phyloP scores from a whole-genome alignment of 164 flowering plant species.

The Annona squamosa region DNA sequence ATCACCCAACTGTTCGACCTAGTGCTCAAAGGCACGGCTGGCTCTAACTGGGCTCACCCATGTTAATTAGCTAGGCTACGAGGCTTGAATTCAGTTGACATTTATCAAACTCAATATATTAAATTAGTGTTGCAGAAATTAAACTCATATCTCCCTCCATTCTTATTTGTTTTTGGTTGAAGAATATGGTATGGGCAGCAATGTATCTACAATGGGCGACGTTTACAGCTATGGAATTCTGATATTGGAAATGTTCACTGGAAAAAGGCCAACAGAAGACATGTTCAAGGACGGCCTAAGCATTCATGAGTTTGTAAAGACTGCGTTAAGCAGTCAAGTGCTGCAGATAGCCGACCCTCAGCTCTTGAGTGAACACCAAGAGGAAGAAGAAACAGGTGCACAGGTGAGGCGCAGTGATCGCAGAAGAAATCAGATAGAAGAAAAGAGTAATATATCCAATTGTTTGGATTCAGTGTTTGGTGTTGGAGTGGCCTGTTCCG shows the following conservation, averaged over 20 bases:
- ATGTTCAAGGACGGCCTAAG: constrained; percentile 2
- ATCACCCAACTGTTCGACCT: too few species aligned
- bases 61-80: too few species aligned
- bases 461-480: neutral
- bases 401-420: neutral
- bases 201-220: constrained; percentile 19
- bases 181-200: constrained; percentile 26
- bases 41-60: too few species aligned
- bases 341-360: neutral
- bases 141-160: neutral
- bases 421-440: neutral
- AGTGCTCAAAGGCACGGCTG: too few species aligned
- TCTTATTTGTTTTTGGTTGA: neutral
- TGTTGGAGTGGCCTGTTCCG: neutral
- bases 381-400: neutral
- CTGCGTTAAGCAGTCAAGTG: neutral
- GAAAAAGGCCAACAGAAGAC: constrained; percentile 8
- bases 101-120: too few species aligned
- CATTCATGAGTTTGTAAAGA: neutral
- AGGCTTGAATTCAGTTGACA: too few species aligned
- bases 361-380: neutral
- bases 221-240: constrained; percentile 27
- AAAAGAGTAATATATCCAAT: neutral
- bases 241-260: constrained; percentile 12
- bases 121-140: too few species aligned